phyloP scores from a whole-genome alignment of 2,329 filamentous ascomycete species.

The Sarocladiaceae sp. region DNA sequence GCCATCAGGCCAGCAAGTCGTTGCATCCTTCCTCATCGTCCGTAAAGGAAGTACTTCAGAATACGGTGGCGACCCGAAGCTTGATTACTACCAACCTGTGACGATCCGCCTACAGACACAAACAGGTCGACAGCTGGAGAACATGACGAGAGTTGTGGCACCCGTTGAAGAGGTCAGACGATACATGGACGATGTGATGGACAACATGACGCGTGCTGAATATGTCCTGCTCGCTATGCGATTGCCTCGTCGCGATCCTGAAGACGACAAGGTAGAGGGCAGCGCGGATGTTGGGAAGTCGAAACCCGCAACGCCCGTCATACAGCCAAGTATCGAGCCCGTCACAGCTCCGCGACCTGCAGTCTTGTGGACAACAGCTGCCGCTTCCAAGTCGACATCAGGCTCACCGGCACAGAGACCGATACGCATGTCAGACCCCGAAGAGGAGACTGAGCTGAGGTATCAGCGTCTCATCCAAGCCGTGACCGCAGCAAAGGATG shows the following conservation, averaged over 20 bases:
- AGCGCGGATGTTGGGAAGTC: constrained; percentile 16
- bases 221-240: constrained; percentile 65
- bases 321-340: constrained; percentile 23
- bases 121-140: constrained; percentile 54
- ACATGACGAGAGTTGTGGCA: constrained; percentile 57
- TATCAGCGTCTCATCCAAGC: constrained; percentile 13
- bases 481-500: constrained; percentile 13
- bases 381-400: constrained; percentile 5
- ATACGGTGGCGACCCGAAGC: constrained; percentile 55
- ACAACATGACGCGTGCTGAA: constrained; percentile 63
- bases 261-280: constrained; percentile 24
- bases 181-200: constrained; percentile 69
- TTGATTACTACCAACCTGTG: constrained; percentile 75
- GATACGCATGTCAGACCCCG: constrained; percentile 1
- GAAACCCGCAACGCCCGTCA: constrained; percentile 25
- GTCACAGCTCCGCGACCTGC: constrained; percentile 19
- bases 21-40: constrained; percentile 74
- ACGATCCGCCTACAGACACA: constrained; percentile 56
- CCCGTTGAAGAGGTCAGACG: constrained; percentile 58
- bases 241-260: constrained; percentile 42
- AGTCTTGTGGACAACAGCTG: constrained; percentile 30
- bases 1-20: constrained; percentile 52
- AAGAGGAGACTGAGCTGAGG: constrained; percentile 12
- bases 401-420: constrained; percentile 4
- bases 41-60: constrained; percentile 66